A percentile compares a stretch with the other conserved stretches of the same genome.
phyloP scores from a whole-genome alignment of 495 filamentous ascomycete genomes.

The Tuber brumale region DNA sequence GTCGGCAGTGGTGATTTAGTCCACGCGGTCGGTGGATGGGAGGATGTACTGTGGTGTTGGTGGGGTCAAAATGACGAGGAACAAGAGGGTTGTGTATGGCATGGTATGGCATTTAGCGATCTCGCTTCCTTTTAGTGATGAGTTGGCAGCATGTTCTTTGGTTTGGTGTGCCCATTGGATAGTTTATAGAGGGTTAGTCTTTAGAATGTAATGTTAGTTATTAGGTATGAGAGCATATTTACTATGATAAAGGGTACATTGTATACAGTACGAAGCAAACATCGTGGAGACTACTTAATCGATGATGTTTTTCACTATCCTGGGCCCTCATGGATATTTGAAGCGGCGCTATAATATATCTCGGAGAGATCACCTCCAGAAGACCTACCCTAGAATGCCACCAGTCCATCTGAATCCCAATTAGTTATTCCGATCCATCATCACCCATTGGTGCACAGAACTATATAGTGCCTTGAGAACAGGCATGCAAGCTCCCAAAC shows the following conservation, averaged over 20 bases:
- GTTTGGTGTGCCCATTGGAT: background rate
- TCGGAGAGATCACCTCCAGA: too few species aligned
- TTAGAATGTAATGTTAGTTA: background rate
- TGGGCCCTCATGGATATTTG: background rate
- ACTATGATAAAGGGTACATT: background rate
- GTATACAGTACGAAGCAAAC: background rate
- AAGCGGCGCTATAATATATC: background rate
- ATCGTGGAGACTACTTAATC: background rate
- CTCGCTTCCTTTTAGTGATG: background rate
- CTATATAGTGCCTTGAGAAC: too few species aligned
- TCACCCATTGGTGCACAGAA: too few species aligned
- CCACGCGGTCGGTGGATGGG: conserved; percentile 44
- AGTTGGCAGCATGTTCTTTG: background rate
- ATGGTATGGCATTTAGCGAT: background rate
- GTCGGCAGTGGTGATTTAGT: background rate
- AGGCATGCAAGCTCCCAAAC: too few species aligned
- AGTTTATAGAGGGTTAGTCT: background rate
- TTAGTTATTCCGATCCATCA: too few species aligned
- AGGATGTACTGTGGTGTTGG: conserved; percentile 40
- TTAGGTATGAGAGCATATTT: background rate
- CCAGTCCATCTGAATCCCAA: too few species aligned
- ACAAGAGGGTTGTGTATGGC: background rate
- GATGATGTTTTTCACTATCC: background rate
- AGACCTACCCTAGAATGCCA: too few species aligned
- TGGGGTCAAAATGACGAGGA: background rate